Percentiles rank a stretch among this genome's conserved stretches.
Evolutionary conservation across 805 yeast genomes (phyloP).

Genomic region (Starmerella floris): DNA sequence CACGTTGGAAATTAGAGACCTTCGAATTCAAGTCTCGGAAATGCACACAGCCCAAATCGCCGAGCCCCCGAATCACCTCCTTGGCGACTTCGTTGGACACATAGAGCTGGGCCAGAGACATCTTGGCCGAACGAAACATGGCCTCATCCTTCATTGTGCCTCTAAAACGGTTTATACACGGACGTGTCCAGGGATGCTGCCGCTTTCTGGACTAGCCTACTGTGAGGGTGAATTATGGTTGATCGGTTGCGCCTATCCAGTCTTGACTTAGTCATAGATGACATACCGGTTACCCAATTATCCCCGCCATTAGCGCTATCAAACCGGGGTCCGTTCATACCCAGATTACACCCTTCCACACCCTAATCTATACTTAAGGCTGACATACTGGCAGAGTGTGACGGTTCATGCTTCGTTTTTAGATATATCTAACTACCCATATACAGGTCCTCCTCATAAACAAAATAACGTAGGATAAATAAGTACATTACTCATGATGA

Average conservation of each 20-base stretch:
- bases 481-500: background rate
- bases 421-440: too few species aligned
- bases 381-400: too few species aligned
- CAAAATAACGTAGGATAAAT: too few species aligned
- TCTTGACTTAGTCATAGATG: background rate
- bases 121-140: conserved; percentile 68
- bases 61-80: conserved; percentile 73
- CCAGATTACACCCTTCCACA: too few species aligned
- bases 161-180: too few species aligned
- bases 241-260: background rate
- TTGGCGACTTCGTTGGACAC: conserved; percentile 82
- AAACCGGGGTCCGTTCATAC: too few species aligned
- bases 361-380: too few species aligned
- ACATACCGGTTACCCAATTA: too few species aligned
- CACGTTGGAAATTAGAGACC: conserved; percentile 74
- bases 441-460: too few species aligned
- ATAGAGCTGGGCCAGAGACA: conserved; percentile 85
- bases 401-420: too few species aligned
- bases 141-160: conserved; percentile 24
- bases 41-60: conserved; percentile 74
- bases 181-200: background rate
- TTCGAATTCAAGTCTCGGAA: conserved; percentile 76
- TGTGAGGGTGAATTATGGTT: background rate
- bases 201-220: background rate
- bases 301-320: too few species aligned